Evolutionary conservation across 306 rosid genomes (phyloP).

Genomic region (Ormosia semicastrata): DNA sequence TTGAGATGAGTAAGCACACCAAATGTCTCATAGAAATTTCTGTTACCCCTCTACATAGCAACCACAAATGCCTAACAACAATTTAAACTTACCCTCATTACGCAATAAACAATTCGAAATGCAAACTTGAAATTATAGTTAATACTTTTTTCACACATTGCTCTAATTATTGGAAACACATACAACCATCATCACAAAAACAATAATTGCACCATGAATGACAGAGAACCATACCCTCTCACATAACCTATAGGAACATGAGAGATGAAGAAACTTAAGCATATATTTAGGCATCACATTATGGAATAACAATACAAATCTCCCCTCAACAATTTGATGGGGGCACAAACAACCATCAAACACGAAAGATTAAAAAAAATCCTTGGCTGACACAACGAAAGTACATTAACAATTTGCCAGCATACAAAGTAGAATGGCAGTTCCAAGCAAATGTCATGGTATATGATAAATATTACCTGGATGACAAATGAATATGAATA

Average conservation of each 20-base stretch:
- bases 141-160: not conserved
- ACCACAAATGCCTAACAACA: not conserved
- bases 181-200: not conserved
- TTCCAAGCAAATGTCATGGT: not conserved
- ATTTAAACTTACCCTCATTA: not conserved
- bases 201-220: too few species aligned
- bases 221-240: not conserved
- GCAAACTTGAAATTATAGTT: not conserved
- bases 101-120: not conserved
- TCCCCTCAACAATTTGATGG: not conserved
- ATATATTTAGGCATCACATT: not conserved
- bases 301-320: not conserved
- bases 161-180: not conserved
- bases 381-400: not conserved
- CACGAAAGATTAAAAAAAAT: not conserved
- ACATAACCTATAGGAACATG: not conserved
- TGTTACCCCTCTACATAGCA: not conserved
- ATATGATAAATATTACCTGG: conserved; percentile 59
- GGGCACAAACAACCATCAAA: not conserved
- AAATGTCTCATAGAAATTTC: not conserved
- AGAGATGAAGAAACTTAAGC: not conserved
- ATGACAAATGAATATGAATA: conserved; percentile 73
- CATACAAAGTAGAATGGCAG: not conserved
- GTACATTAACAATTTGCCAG: not conserved
- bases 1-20: not conserved